Evolutionary conservation across 352 stramenopile genomes (phyloP).

Genomic region (Phytophthora cajani): DNA sequence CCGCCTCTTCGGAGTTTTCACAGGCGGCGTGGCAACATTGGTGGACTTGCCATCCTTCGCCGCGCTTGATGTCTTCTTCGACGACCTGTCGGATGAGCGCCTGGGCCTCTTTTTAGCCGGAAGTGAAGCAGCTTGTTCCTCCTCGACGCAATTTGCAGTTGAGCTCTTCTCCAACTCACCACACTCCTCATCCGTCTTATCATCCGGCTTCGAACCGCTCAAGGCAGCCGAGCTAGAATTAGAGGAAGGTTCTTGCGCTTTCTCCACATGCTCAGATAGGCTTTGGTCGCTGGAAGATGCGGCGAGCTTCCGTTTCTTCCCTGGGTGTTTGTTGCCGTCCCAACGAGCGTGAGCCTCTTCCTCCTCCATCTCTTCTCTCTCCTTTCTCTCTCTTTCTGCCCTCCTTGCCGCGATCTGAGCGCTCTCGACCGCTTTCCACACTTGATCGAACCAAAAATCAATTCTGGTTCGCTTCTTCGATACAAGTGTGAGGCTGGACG

Average conservation of each 20-base stretch:
- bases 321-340: conserved; percentile 5
- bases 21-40: conserved; percentile 13
- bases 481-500: conserved; percentile 29
- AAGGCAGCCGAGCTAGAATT: conserved; percentile 13
- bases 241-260: conserved; percentile 1
- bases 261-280: not conserved
- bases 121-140: conserved; percentile 7
- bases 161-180: conserved; percentile 17
- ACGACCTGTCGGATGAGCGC: conserved; percentile 3
- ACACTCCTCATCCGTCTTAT: conserved; percentile 34
- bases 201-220: conserved; percentile 20
- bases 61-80: not conserved
- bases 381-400: conserved; percentile 27
- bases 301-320: conserved; percentile 31
- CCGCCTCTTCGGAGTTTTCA: conserved; percentile 49
- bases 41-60: conserved; percentile 2
- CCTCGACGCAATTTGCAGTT: conserved; percentile 8
- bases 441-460: conserved; percentile 69
- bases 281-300: conserved; percentile 8
- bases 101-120: conserved; percentile 22
- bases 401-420: conserved; percentile 19
- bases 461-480: conserved; percentile 56
- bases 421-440: conserved; percentile 47
- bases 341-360: conserved; percentile 16
- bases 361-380: conserved; percentile 26